Evolutionary conservation across 202 grass and related monocot genomes (phyloP).

Genomic region (Alloteropsis angusta): DNA sequence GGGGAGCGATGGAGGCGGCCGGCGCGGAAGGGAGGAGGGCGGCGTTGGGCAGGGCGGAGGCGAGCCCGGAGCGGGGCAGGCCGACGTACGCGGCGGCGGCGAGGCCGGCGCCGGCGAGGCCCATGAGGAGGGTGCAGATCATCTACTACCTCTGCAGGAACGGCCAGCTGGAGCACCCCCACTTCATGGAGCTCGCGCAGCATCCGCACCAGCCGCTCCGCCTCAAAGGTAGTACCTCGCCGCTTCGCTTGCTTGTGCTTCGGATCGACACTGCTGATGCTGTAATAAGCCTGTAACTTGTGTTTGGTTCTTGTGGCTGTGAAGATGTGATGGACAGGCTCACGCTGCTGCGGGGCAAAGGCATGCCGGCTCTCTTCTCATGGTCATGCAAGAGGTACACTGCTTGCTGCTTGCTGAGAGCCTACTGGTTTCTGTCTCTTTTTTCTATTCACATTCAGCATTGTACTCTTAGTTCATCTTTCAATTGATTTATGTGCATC

Average conservation of each 20-base stretch:
- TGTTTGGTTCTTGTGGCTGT: neutral
- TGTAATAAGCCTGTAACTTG: neutral
- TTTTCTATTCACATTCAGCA: too few relatives aligned
- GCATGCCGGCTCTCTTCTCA: conserved; percentile 88
- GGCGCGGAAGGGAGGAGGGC: conserved; percentile 29
- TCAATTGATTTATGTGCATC: neutral
- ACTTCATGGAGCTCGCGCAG: conserved; percentile 92
- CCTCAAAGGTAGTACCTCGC: conserved; percentile 55
- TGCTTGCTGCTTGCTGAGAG: too few relatives aligned
- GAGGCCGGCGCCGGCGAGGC: conserved; percentile 40
- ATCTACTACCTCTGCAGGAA: conserved; percentile 97
- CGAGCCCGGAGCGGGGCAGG: conserved; percentile 55
- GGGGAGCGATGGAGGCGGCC: conserved; percentile 10
- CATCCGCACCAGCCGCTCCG: conserved; percentile 69
- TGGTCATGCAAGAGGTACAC: conserved; percentile 96
- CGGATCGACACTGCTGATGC: neutral
- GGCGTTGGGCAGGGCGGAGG: conserved; percentile 32
- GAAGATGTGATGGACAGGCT: conserved; percentile 80
- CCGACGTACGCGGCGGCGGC: conserved; percentile 32
- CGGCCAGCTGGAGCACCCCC: conserved; percentile 95
- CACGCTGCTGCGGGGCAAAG: conserved; percentile 76
- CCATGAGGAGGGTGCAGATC: conserved; percentile 69
- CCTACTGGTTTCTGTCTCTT: neutral
- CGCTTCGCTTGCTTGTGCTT: neutral
- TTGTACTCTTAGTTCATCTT: neutral